Percentiles rank a stretch among this genome's conserved stretches.
Conservation (phyloP, 352 stramenopile genomes). For the Phytopythium vexans region DNA sequence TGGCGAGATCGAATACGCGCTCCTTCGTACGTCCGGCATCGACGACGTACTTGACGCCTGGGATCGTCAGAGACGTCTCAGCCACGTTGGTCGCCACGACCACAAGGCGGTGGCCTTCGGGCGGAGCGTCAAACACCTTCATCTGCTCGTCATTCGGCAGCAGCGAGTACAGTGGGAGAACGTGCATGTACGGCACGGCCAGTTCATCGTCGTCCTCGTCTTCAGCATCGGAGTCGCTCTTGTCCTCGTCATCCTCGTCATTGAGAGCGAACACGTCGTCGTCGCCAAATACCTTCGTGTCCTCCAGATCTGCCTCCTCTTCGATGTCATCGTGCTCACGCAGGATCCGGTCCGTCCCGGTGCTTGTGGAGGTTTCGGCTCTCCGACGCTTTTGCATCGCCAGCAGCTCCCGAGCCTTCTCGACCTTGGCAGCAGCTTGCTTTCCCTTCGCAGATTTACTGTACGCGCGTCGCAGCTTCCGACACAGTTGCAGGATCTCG, state of each 20-base stretch:
- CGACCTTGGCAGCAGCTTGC: slow-evolving; percentile 20
- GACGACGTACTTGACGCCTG: slow-evolving; percentile 96
- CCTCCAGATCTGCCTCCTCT: slow-evolving; percentile 74
- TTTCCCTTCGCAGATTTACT: slow-evolving; percentile 35
- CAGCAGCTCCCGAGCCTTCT: slow-evolving; percentile 14
- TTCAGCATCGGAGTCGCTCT: slow-evolving; percentile 63
- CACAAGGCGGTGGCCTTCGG: slow-evolving; percentile 90
- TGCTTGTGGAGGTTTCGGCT: slow-evolving; percentile 8
- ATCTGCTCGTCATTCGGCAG: slow-evolving; percentile 96
- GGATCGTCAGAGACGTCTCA: slow-evolving; percentile 96
- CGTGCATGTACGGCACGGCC: slow-evolving; percentile 75
- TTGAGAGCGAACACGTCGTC: slow-evolving; percentile 40
- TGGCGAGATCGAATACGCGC: slow-evolving; percentile 91
- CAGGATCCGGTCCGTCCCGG: slow-evolving; percentile 42
- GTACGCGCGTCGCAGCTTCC: slow-evolving; percentile 60
- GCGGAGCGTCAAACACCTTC: slow-evolving; percentile 82
- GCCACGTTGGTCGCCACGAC: slow-evolving; percentile 98
- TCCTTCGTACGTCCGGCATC: slow-evolving; percentile 96
- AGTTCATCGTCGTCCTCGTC: slow-evolving; percentile 74
- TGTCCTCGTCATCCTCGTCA: slow-evolving; percentile 34
- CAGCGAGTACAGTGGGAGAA: slow-evolving; percentile 97
- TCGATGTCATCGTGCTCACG: slow-evolving; percentile 82
- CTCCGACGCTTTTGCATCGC: slow-evolving; percentile 16
- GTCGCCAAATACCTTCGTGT: slow-evolving; percentile 55
- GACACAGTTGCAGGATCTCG: slow-evolving; percentile 93